Base-by-base conservation (phyloP, 495 filamentous ascomycete genomes). In the Glarea lozoyensis region DNA sequence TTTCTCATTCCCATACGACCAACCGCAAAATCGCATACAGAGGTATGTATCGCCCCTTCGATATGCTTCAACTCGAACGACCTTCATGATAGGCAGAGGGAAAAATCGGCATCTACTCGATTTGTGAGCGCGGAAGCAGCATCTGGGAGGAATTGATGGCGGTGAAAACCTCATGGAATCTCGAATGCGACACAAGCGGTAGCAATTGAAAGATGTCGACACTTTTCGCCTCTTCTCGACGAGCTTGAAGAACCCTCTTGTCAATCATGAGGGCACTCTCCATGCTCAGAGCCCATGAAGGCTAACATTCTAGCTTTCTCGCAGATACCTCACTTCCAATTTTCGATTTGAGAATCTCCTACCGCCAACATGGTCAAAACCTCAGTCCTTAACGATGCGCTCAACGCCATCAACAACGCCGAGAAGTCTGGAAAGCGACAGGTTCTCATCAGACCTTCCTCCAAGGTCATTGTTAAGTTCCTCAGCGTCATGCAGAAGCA, bases 391-490 rank as follows among this genome's bases (percentile, higher is more conserved):
- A 93, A 97, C 76, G 92, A 97, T 82, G 86, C 89, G 66, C 86
- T 98, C 56, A 97, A 97, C 66, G 78, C 81, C 76, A 94, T 98
- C 82, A 97, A 98, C 86, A 98, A 97, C 66, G 92, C 92, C 75
- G 92, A 98, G 79, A 96, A 97, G 82, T 75, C 81, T 55, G 92
- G 92, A 65, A 95, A 95, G 82, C 87, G 92, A 56, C 92, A 98
- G 72, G 92, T 96, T 56, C 66, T 97, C 57, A 93, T 98, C 75
- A 78, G 88, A 50, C 92, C 92, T 60, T 82, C 76, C 67, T 96
- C 90, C 60, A 98, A 98, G 81, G 92, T 97, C 75, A 97, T 96
- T 59, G 78, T 94, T 76, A 97, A 96, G 80, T 97, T 96, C 79
- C 73, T 98, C 56, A 77, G 76, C 62, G 90, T 95, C 64, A 97